phyloP scores from a whole-genome alignment of 306 rosid species.

The Cucumis cinereus region DNA sequence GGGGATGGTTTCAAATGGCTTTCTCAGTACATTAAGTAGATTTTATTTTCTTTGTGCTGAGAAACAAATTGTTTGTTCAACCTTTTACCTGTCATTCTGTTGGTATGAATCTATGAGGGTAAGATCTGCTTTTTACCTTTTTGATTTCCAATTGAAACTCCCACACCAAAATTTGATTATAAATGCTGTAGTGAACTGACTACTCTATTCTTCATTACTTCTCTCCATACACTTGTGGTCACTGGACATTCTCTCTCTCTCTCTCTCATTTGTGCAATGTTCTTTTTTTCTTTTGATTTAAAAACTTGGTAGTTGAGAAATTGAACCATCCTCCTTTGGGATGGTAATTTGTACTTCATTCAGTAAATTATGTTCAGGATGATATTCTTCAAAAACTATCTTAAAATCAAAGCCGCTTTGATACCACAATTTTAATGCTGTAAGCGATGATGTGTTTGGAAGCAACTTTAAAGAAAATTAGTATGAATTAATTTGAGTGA shows the following conservation, averaged over 20 bases:
- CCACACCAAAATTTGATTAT: background rate
- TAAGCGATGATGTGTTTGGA: too few relatives aligned
- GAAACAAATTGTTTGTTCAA: conserved; percentile 6
- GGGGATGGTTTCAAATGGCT: conserved; percentile 93
- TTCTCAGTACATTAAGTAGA: conserved; percentile 76
- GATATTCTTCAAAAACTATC: too few relatives aligned
- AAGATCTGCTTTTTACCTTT: conserved; percentile 5
- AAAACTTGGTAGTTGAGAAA: too few relatives aligned
- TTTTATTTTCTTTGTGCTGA: background rate
- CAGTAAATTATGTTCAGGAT: too few relatives aligned
- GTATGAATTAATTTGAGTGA: too few relatives aligned
- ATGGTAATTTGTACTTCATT: too few relatives aligned
- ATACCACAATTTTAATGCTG: too few relatives aligned
- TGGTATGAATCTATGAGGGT: conserved; percentile 3
- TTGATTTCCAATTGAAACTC: conserved; percentile 8
- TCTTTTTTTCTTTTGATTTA: too few relatives aligned
- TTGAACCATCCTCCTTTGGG: too few relatives aligned
- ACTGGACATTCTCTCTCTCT: background rate
- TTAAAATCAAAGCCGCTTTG: too few relatives aligned
- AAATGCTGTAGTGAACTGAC: conserved; percentile 2
- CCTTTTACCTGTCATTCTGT: background rate
- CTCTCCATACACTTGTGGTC: background rate
- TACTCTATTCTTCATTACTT: background rate
- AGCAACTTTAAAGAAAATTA: too few relatives aligned
- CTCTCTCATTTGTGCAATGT: background rate